These are phyloP conservation scores for Oryza nivara DNA, from an alignment of 176 grass and related monocot genomes.

Conservation along the genomic window DNA sequence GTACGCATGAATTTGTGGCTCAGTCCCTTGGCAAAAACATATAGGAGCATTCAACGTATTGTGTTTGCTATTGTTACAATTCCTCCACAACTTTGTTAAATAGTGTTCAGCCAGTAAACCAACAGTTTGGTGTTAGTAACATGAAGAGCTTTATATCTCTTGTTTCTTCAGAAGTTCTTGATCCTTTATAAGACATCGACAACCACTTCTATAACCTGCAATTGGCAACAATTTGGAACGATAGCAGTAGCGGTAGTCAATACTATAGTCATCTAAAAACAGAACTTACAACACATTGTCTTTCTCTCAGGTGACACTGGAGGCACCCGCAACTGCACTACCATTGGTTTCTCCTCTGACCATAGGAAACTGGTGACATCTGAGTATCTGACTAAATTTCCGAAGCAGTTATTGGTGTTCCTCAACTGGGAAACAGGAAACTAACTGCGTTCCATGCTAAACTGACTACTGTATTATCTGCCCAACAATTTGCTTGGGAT, in stretches of 20 bases:
- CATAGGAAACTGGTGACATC: constrained; percentile 43
- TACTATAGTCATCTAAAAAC: not conserved
- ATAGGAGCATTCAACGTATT: not conserved
- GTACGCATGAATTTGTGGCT: constrained; percentile 29
- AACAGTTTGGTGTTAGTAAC: not conserved
- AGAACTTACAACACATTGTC: not conserved
- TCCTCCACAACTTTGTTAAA: not conserved
- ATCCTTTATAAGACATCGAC: not conserved
- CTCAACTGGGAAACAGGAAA: not conserved
- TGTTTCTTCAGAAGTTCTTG: not conserved
- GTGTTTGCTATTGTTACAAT: not conserved
- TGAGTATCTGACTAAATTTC: not conserved
- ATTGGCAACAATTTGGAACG: not conserved
- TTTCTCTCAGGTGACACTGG: constrained; percentile 49
- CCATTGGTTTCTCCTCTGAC: constrained; percentile 35
- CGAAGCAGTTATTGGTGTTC: not conserved
- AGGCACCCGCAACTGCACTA: constrained; percentile 34
- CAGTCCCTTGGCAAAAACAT: not conserved
- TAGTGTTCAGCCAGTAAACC: not conserved
- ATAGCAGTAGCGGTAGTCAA: not conserved
- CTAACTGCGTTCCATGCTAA: not conserved
- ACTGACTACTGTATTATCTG: not conserved
- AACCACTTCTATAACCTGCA: not conserved
- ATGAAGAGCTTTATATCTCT: not conserved
- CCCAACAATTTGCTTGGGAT: not conserved